Evolutionary conservation across 2,329 filamentous ascomycete species (phyloP).

Genomic region (Botrytis squamosa): DNA sequence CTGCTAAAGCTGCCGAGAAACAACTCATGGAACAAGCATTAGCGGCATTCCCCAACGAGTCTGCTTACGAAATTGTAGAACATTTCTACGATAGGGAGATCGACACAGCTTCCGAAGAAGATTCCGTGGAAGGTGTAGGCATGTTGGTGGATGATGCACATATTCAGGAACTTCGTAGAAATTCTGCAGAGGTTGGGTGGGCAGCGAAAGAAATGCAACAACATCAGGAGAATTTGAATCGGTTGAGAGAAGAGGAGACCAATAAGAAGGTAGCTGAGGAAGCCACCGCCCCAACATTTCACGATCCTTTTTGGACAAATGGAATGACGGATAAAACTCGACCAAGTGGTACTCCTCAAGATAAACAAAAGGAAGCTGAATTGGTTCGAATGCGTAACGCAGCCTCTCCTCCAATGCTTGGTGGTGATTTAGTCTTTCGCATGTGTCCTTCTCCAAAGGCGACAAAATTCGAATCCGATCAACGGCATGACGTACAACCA

Average conservation of each 20-base stretch:
- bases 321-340: constrained; percentile 36
- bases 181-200: constrained; percentile 39
- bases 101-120: constrained; percentile 39
- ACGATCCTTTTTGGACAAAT: constrained; percentile 41
- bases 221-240: constrained; percentile 39
- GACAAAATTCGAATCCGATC: constrained; percentile 79
- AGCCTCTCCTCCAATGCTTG: constrained; percentile 81
- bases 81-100: constrained; percentile 41
- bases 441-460: constrained; percentile 79
- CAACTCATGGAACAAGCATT: constrained; percentile 76
- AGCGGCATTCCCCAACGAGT: constrained; percentile 73
- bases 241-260: constrained; percentile 38
- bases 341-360: constrained; percentile 24
- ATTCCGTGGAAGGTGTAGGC: constrained; percentile 35
- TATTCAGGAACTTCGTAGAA: constrained; percentile 27
- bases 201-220: constrained; percentile 39
- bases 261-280: constrained; percentile 39
- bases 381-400: constrained; percentile 56
- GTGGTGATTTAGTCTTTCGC: constrained; percentile 75
- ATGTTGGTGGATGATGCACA: constrained; percentile 33
- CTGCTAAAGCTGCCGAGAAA: constrained; percentile 75
- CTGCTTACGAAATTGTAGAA: constrained; percentile 38
- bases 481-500: constrained; percentile 54
- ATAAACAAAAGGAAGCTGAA: constrained; percentile 36
- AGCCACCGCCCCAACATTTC: constrained; percentile 36